These are phyloP conservation scores for Acanthamoeba castellanii DNA, from an alignment of 208 protist species.

Conservation along the genomic window DNA sequence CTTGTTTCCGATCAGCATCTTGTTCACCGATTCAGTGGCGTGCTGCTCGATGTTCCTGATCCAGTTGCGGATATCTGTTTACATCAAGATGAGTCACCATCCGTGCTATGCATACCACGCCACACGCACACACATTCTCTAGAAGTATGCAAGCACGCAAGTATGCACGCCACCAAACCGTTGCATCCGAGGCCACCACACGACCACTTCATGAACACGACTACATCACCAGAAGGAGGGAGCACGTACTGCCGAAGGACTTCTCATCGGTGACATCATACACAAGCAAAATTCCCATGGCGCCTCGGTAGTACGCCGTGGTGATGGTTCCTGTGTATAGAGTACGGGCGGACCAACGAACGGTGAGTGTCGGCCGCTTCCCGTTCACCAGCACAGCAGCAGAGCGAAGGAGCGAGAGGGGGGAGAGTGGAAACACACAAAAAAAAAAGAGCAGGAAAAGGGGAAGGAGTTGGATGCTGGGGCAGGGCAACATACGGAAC, in stretches of 20 bases:
- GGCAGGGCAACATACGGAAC: constrained; percentile 9
- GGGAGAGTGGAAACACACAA: background rate
- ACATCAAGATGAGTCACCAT: background rate
- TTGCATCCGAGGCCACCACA: too few relatives aligned
- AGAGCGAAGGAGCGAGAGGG: too few relatives aligned
- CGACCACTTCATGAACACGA: too few relatives aligned
- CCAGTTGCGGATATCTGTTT: constrained; percentile 92
- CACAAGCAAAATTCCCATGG: constrained; percentile 94
- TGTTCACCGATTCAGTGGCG: constrained; percentile 93
- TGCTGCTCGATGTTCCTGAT: constrained; percentile 94
- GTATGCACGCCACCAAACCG: too few relatives aligned
- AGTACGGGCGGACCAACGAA: too few relatives aligned
- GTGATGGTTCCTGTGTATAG: constrained; percentile 34
- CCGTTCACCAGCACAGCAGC: too few relatives aligned
- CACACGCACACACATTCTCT: too few relatives aligned
- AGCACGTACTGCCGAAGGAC: constrained; percentile 82
- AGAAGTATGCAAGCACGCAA: too few relatives aligned
- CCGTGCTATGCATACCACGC: too few relatives aligned
- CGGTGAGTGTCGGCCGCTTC: too few relatives aligned
- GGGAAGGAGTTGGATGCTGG: too few relatives aligned
- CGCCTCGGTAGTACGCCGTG: constrained; percentile 93
- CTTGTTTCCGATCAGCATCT: constrained; percentile 94
- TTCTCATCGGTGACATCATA: constrained; percentile 93
- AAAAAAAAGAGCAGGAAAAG: background rate
- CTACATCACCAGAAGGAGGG: background rate